phyloP scores from a whole-genome alignment of 805 yeast species.

The Monosporozyma aquatica region DNA sequence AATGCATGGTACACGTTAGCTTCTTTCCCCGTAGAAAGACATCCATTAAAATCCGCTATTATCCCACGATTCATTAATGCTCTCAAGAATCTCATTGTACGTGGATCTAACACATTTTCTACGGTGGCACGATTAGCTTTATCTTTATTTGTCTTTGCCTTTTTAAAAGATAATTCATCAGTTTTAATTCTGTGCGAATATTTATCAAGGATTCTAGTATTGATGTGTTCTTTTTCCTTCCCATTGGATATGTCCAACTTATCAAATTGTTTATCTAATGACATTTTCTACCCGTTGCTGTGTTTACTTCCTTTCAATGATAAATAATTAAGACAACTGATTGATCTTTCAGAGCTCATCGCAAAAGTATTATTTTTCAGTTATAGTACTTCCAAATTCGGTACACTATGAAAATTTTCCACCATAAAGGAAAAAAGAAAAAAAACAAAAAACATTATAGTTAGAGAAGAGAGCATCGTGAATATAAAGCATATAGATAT shows the following conservation, averaged over 20 bases:
- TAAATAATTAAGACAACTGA: no score
- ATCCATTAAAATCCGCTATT: constrained; percentile 81
- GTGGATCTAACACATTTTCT: constrained; percentile 91
- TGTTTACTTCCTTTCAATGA: no score
- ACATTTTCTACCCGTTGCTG: no score
- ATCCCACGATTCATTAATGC: constrained; percentile 78
- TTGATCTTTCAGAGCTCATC: no score
- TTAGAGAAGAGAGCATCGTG: no score
- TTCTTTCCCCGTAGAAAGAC: constrained; percentile 93
- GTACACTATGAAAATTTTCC: neutral
- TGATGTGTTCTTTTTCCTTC: constrained; percentile 29
- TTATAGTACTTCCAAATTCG: no score
- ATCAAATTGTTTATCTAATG: constrained; percentile 17
- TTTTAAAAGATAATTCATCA: constrained; percentile 46
- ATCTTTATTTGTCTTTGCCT: constrained; percentile 60
- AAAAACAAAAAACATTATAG: no score
- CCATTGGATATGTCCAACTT: constrained; percentile 10
- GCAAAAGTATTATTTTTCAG: no score
- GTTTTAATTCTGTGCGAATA: constrained; percentile 57
- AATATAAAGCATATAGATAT: no score
- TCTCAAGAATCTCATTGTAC: constrained; percentile 76
- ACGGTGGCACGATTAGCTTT: constrained; percentile 93
- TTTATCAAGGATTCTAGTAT: constrained; percentile 45
- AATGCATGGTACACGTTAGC: constrained; percentile 93
- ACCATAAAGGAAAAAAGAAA: neutral